Conservation (phyloP, 2,329 filamentous ascomycete species). For the Calonectria hongkongensis region DNA sequence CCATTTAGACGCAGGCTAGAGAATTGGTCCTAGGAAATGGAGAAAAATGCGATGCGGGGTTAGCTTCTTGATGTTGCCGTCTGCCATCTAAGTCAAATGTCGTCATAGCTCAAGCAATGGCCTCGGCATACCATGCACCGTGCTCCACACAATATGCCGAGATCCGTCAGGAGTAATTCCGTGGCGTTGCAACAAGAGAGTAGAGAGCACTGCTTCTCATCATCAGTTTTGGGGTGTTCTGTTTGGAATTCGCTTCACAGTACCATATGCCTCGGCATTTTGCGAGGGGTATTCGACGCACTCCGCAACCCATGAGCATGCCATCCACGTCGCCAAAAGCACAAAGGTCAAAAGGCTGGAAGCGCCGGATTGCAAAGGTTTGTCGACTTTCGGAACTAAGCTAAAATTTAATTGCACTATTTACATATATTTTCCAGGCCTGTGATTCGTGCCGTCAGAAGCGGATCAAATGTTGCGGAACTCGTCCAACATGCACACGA, state of each 20-base stretch:
- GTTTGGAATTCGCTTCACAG: not conserved
- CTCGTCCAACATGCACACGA: conserved; percentile 22
- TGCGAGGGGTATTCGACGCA: not conserved
- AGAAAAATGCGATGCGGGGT: not conserved
- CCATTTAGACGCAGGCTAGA: not conserved
- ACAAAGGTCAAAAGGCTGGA: conserved; percentile 28
- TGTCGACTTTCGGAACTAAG: not conserved
- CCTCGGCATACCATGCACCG: conserved; percentile 10
- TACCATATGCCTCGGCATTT: not conserved
- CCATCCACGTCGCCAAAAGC: conserved; percentile 9
- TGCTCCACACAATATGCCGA: conserved; percentile 23
- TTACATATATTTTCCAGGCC: conserved; percentile 13
- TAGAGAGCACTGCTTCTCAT: not conserved
- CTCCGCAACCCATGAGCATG: not conserved
- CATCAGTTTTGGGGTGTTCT: too few species aligned
- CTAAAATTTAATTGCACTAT: not conserved
- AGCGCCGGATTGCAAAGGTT: conserved; percentile 33
- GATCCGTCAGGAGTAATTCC: not conserved
- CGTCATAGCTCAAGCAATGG: conserved; percentile 7
- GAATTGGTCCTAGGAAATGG: not conserved
- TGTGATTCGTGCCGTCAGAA: conserved; percentile 33
- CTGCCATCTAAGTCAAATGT: not conserved
- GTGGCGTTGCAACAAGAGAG: not conserved
- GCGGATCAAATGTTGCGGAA: conserved; percentile 28
- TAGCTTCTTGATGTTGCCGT: not conserved